Base-by-base conservation (phyloP, 2,329 filamentous ascomycete genomes). In the Colletotrichum sojae region DNA sequence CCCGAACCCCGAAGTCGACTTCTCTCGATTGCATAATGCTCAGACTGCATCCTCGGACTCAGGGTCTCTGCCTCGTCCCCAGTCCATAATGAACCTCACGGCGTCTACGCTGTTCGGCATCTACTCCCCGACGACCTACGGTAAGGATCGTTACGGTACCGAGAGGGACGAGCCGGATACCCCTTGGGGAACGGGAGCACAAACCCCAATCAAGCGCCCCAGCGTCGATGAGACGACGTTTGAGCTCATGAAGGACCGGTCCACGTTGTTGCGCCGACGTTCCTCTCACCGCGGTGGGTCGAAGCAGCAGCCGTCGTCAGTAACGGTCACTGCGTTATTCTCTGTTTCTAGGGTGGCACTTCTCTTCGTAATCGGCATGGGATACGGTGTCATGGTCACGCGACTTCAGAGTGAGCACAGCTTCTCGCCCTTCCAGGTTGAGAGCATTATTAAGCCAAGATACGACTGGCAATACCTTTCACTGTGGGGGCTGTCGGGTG, bases 81-180 rank as follows among this genome's bases (percentile, higher is more conserved):
- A 92, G 72, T 97, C 94, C 10, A 88, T 94, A 66, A 84, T 94
- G 76, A 97, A 98, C 78, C 86, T 99, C 69, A 97, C 94, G 4
- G 91, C 93, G 10, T 95, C 94, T 2, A 97, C 96, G 0, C 88
- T 99, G 5, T 93, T 92, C 73, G 95, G 96, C 63, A 99, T 99
- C 75, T 99, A 97, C 83, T 91, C 90, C 12, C 90, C 90, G 6
- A 88, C 89, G 1, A 86, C 87, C 39, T 87, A 88, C 67, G 83
- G 87, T 52, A 80, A 80, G 71, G 81, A 86, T 73, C 79, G 84
- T 75, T 76, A 77, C 67, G 78, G 78, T 61, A 76, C 75, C 16
- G 77, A 81, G 51, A 72, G 76, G 68, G 89, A 89, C 72, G 90
- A 91, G 71, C 80, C 85, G 3, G 84, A 86, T 63, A 94, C 92